phyloP scores from a whole-genome alignment of 257 asterid genomes.

The Gentiana macrophylla region DNA sequence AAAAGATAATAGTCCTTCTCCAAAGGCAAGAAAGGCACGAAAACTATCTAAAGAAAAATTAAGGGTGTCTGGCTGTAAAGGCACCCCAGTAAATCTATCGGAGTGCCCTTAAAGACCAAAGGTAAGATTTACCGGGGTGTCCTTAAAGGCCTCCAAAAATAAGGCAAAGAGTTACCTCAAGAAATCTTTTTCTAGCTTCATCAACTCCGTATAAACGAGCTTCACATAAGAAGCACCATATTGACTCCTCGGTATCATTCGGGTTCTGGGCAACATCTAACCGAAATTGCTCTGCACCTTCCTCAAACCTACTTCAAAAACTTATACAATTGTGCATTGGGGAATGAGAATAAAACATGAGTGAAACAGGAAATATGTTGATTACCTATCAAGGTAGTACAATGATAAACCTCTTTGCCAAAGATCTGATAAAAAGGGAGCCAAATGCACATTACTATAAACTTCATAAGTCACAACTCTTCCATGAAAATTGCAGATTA shows the following conservation, averaged over 20 bases:
- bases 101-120: not conserved
- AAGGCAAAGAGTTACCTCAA: slow-evolving; percentile 36
- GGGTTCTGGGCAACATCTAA: slow-evolving; percentile 91
- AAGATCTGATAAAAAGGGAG: slow-evolving; percentile 62
- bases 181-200: slow-evolving; percentile 72
- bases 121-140: too few species aligned
- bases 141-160: not conserved
- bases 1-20: not conserved
- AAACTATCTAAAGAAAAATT: not conserved
- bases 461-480: slow-evolving; percentile 4
- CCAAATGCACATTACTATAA: slow-evolving; percentile 18
- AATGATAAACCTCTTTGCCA: slow-evolving; percentile 95
- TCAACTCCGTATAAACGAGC: slow-evolving; percentile 70
- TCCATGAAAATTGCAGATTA: too few species aligned
- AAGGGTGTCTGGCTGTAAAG: not conserved
- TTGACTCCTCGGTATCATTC: slow-evolving; percentile 94
- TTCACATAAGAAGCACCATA: slow-evolving; percentile 98
- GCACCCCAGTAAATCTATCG: too few species aligned
- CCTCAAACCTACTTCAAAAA: slow-evolving; percentile 49
- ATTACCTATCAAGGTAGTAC: slow-evolving; percentile 78
- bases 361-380: slow-evolving; percentile 2
- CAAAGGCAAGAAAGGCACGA: not conserved
- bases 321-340: not conserved
- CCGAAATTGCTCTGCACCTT: slow-evolving; percentile 82
- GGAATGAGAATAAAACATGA: slow-evolving; percentile 1